Evolutionary conservation across 1,139 yeast species (phyloP), one percentile per base, ranked within the genome.

Genomic region (Saccharomyces pastorianus): DNA sequence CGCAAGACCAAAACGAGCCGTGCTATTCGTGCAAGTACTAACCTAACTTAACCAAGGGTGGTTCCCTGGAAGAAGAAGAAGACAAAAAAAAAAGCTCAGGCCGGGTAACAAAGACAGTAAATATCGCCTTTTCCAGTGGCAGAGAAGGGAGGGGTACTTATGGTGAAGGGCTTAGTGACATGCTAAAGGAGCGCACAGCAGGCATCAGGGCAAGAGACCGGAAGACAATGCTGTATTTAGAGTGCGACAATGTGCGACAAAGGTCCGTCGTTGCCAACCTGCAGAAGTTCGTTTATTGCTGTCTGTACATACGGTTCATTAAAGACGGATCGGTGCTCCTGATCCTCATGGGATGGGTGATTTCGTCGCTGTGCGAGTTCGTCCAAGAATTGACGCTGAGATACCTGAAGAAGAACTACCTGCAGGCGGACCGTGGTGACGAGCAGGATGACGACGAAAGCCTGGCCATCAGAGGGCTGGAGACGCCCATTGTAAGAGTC

Each of bases 401-500:
- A 9, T 34, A 34, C 42, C 7, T 34, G 23, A 34, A 34, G 20
- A 34, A 34, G 13, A 34, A 34, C 20, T 34, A 34, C 42, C 3
- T 34, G 20, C 11, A 9, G 20, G 25, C 3, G 28, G 46, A 48
- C n/a, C 2, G 23, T 9, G 20, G 23, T 8, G 25, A 6, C 11
- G 50, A 26, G 6, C 25, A 48, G 46, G 46, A 7, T 9, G 20
- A 34, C 7, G 42, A 34, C 20, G 42, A 34, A 1, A 34, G 20
- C 42, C 42, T 34, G 7, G 11, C 42, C 23, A 17, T 34, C 23
- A 34, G 42, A 4, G 42, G 38, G 31, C 20, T 48, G 25, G 41
- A 48, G 31, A 48, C 50, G 11, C 46, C 38, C 25, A 42, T 48
- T 14, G 41, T 48, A 20, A 31, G 50, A 48, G 23, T 25, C 17